Conservation (phyloP, 371 early-diverging fungal species). For the Pancytospora philotis region DNA sequence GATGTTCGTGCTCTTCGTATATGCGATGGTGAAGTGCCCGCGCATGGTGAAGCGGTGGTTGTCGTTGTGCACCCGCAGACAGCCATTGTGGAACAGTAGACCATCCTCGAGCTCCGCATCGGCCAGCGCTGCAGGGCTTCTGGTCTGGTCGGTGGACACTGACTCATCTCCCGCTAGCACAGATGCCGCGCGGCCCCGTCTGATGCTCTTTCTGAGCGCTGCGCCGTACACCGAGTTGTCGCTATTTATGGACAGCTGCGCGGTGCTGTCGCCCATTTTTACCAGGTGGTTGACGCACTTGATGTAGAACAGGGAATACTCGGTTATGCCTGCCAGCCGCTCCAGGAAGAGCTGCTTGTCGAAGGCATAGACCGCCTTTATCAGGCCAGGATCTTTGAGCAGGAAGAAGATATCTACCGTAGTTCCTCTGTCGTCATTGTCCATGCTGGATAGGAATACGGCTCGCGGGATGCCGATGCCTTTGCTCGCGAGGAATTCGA, state of each 20-base stretch:
- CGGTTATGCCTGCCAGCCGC: neutral
- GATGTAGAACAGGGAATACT: neutral
- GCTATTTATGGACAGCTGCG: neutral
- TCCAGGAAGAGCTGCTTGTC: neutral
- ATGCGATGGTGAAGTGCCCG: neutral
- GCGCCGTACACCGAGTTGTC: neutral
- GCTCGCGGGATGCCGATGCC: neutral
- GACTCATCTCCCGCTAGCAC: no score
- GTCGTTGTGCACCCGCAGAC: neutral
- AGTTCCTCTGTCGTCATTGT: neutral
- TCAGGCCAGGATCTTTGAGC: neutral
- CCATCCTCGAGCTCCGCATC: conserved; percentile 1
- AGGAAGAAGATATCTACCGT: neutral
- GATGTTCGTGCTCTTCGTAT: neutral
- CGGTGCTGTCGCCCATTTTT: neutral
- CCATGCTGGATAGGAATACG: neutral
- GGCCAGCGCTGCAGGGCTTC: no score
- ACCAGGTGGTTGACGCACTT: neutral
- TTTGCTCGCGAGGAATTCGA: neutral
- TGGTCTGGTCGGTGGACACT: no score
- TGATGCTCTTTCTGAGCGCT: no score
- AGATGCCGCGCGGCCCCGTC: no score
- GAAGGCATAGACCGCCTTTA: neutral
- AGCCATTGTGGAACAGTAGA: neutral
- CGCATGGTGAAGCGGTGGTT: neutral